Evolutionary conservation across 2,329 filamentous ascomycete genomes (phyloP).

Genomic region (Cordyceps militaris): DNA sequence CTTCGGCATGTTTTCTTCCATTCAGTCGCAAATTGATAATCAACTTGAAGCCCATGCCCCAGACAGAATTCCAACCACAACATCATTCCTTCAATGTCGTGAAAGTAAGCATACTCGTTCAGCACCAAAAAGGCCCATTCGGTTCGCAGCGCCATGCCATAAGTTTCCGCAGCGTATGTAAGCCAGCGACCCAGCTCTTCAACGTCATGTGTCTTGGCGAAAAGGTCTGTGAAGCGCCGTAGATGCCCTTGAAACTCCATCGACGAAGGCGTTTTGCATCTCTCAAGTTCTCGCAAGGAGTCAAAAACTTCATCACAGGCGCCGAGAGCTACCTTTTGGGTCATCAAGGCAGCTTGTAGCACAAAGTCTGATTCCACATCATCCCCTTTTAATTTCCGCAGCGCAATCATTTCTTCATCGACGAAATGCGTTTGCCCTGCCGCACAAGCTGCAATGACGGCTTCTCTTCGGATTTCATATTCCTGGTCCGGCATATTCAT

Average conservation of each 20-base stretch:
- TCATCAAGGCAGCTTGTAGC: constrained; percentile 6
- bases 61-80: constrained; percentile 28
- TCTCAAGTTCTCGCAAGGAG: background rate
- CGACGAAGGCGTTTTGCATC: background rate
- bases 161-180: constrained; percentile 20
- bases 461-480: constrained; percentile 1
- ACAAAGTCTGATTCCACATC: background rate
- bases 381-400: background rate
- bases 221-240: constrained; percentile 10
- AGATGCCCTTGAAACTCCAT: background rate
- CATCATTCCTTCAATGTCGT: constrained; percentile 22
- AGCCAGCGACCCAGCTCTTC: constrained; percentile 25
- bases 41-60: constrained; percentile 22
- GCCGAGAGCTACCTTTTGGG: background rate
- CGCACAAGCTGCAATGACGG: background rate
- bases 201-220: constrained; percentile 20
- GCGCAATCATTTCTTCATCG: background rate
- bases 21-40: constrained; percentile 24
- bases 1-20: constrained; percentile 13
- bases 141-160: constrained; percentile 22
- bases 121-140: constrained; percentile 25
- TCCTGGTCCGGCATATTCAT: background rate
- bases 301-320: background rate
- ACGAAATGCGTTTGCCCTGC: background rate
- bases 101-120: constrained; percentile 24